A percentile compares a stretch with the other conserved stretches of the same genome.
phyloP scores from a whole-genome alignment of 164 flowering plant species.

The Nymphaea thermarum region DNA sequence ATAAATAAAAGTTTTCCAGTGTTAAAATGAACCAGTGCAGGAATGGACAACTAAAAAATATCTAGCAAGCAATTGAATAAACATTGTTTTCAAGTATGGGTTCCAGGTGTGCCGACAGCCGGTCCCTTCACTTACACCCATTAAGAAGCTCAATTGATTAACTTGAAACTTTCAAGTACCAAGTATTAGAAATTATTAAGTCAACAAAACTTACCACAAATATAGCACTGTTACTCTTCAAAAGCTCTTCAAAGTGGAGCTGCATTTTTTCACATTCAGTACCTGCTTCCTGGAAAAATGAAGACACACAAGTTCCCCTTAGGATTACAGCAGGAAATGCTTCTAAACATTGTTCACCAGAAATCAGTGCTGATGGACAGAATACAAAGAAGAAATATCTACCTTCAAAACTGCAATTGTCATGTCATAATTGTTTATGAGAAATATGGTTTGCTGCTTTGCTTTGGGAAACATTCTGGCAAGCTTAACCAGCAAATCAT shows the following conservation, averaged over 20 bases:
- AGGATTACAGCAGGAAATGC: background rate
- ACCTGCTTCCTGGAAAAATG: constrained; percentile 59
- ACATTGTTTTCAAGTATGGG: too few species aligned
- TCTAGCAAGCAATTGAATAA: too few species aligned
- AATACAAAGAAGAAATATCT: constrained; percentile 1
- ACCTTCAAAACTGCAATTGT: constrained; percentile 88
- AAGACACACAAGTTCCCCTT: background rate
- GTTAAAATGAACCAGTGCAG: too few species aligned
- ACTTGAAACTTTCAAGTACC: too few species aligned
- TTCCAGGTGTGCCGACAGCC: too few species aligned
- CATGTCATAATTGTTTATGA: constrained; percentile 97
- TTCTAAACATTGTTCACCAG: too few species aligned
- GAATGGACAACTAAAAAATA: too few species aligned
- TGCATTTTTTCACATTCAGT: constrained; percentile 89
- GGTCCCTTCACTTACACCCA: too few species aligned
- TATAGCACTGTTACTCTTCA: constrained; percentile 71
- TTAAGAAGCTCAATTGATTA: too few species aligned
- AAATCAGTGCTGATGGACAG: too few species aligned
- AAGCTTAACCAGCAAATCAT: constrained; percentile 83
- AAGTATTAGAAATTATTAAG: too few species aligned
- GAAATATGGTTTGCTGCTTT: constrained; percentile 80
- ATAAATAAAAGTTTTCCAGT: too few species aligned
- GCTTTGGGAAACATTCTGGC: constrained; percentile 55
- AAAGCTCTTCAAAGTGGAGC: constrained; percentile 79
- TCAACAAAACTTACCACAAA: constrained; percentile 52